phyloP scores from a whole-genome alignment of 345 rosid species.

The Cardamine occulta region DNA sequence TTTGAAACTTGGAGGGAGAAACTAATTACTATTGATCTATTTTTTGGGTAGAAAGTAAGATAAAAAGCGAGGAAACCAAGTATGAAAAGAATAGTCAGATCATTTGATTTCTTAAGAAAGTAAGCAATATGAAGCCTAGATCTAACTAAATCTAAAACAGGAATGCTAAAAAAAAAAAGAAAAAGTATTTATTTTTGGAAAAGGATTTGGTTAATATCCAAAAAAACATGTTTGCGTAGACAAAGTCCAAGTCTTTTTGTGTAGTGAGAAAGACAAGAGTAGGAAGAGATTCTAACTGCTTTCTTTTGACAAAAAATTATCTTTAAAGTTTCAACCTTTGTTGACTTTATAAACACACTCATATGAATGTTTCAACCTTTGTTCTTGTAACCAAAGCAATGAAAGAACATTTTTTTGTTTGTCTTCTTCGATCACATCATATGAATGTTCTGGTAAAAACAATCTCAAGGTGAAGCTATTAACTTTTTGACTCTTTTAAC shows the following conservation, averaged over 20 bases:
- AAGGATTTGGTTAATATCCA: slow-evolving; percentile 11
- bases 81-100: slow-evolving; percentile 40
- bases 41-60: neutral
- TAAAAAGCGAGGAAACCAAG: slow-evolving; percentile 17
- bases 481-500: slow-evolving; percentile 28
- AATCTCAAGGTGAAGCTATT: slow-evolving; percentile 35
- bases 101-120: neutral
- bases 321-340: slow-evolving; percentile 32
- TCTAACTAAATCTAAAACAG: slow-evolving; percentile 25
- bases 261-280: slow-evolving; percentile 41
- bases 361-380: too few species aligned
- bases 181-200: slow-evolving; percentile 1
- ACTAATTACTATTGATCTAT: neutral
- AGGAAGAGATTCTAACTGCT: slow-evolving; percentile 46
- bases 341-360: slow-evolving; percentile 37
- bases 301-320: slow-evolving; percentile 22
- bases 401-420: neutral
- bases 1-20: slow-evolving; percentile 14
- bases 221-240: slow-evolving; percentile 17
- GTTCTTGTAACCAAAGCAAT: slow-evolving; percentile 30
- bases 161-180: slow-evolving; percentile 4
- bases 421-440: slow-evolving; percentile 21
- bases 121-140: slow-evolving; percentile 33
- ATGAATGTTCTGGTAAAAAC: slow-evolving; percentile 38
- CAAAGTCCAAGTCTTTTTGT: slow-evolving; percentile 34